A percentile compares a stretch with the other conserved stretches of the same genome.
phyloP scores from a whole-genome alignment of 176 grass and related monocot genomes.

The Juncus inflexus region DNA sequence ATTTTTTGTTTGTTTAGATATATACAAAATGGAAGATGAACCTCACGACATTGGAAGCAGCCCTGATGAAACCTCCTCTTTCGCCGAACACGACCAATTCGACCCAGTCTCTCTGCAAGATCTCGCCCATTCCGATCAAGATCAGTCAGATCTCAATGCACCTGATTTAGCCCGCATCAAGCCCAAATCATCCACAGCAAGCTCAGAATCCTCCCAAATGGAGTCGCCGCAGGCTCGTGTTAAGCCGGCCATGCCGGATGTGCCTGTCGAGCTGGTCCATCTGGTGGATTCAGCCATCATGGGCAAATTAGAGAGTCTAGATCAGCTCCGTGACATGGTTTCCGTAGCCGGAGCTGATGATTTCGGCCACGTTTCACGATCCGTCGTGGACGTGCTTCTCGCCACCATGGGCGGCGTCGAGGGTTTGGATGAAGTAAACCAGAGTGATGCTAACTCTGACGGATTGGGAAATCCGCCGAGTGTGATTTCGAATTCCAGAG shows the following conservation, averaged over 20 bases:
- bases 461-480: constrained; percentile 47
- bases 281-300: constrained; percentile 78
- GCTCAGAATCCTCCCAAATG: constrained; percentile 28
- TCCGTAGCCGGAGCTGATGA: constrained; percentile 27
- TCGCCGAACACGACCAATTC: constrained; percentile 37
- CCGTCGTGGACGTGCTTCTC: constrained; percentile 76
- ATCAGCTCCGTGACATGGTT: constrained; percentile 43
- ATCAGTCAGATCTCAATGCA: constrained; percentile 3
- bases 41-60: constrained; percentile 26
- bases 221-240: constrained; percentile 25
- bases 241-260: constrained; percentile 42
- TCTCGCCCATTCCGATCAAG: neutral
- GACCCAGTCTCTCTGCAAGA: constrained; percentile 38
- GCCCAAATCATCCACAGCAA: constrained; percentile 9
- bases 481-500: constrained; percentile 61
- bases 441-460: constrained; percentile 25
- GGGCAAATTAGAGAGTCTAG: constrained; percentile 43
- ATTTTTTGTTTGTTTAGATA: constrained; percentile 34
- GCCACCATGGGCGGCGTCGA: constrained; percentile 76
- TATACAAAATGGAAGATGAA: constrained; percentile 65
- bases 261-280: constrained; percentile 56
- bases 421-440: constrained; percentile 45
- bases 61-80: constrained; percentile 18
- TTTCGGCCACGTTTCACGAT: constrained; percentile 44
- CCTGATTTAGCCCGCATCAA: constrained; percentile 5